Evolutionary conservation across 169 alveolate genomes (phyloP), one percentile per base, ranked within the genome.

Genomic region (Plasmodium gaboni): DNA sequence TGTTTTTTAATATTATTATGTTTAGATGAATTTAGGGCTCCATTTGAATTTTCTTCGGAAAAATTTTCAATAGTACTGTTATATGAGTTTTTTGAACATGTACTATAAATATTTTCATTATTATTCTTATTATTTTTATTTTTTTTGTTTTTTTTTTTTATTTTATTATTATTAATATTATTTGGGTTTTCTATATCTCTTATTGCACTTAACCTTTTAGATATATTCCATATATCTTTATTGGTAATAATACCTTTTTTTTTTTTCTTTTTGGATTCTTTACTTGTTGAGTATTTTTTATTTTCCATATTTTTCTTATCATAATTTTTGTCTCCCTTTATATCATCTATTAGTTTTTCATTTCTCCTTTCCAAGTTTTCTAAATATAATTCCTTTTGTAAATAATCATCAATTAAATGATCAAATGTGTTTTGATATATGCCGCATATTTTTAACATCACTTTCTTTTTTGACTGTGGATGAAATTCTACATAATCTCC

Each of bases 401-500:
- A 69, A 68, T 74, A 74, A 88, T 73, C 89, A 57, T 88, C 88
- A 50, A 72, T 53, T 24, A 74, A 10, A 44, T 53, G 48, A 32
- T 42, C 59, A 46, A 78, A 26, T 6, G 64, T 73, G 17, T 50
- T 65, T 26, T 94, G 94, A 68, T 87, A 89, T 6, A 94, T 57
- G 1, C 95, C 96, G 32, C 97, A 93, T 55, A 95, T 74, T 74
- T 93, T 92, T 48, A 95, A 57, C 59, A 88, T 44, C 19, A 88
- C 85, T 73, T 95, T 95, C 5, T 94, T 89, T 74, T 94, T 94
- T 24, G 83, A 89, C 73, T 95, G 97, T 19, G 97, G 93, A 78
- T 95, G 97, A 73, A 95, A 93, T 83, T 95, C 97, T 8, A 95
- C 74, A n/a, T 92, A 83, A 24, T 65, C 71, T 38, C 97, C 97